phyloP scores from a whole-genome alignment of 75 land plant genomes.

The Ceratopteris richardii region DNA sequence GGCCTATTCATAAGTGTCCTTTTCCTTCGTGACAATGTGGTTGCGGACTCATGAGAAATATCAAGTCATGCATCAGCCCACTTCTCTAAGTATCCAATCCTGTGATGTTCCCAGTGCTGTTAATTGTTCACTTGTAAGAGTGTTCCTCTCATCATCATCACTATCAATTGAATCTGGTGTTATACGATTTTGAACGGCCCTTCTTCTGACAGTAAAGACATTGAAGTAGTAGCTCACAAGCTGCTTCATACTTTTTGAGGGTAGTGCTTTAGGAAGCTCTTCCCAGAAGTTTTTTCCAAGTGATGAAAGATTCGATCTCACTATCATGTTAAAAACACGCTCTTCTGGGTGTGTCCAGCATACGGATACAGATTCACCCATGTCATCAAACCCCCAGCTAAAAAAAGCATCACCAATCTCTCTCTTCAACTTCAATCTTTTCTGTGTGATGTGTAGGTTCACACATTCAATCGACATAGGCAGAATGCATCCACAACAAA shows the following conservation, averaged over 20 bases:
- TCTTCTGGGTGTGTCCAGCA: conserved; percentile 70
- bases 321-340: conserved; percentile 37
- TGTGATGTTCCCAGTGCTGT: no score
- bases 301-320: conserved; percentile 29
- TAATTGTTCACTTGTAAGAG: conserved; percentile 14
- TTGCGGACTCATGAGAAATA: no score
- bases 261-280: conserved; percentile 25
- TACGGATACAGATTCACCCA: conserved; percentile 82
- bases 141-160: conserved; percentile 82
- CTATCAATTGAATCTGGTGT: conserved; percentile 56
- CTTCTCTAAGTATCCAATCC: no score
- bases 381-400: conserved; percentile 54
- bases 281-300: conserved; percentile 48
- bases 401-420: conserved; percentile 63
- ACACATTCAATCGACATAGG: conserved; percentile 69
- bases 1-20: no score
- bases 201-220: conserved; percentile 55
- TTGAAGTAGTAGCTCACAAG: conserved; percentile 89
- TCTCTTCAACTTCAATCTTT: conserved; percentile 33
- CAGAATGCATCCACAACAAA: conserved; percentile 38
- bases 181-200: conserved; percentile 71
- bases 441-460: conserved; percentile 52
- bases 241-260: conserved; percentile 24
- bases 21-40: no score
- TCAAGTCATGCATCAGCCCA: no score